Base-by-base conservation (phyloP, 306 rosid genomes). In the Glycine tomentella region DNA sequence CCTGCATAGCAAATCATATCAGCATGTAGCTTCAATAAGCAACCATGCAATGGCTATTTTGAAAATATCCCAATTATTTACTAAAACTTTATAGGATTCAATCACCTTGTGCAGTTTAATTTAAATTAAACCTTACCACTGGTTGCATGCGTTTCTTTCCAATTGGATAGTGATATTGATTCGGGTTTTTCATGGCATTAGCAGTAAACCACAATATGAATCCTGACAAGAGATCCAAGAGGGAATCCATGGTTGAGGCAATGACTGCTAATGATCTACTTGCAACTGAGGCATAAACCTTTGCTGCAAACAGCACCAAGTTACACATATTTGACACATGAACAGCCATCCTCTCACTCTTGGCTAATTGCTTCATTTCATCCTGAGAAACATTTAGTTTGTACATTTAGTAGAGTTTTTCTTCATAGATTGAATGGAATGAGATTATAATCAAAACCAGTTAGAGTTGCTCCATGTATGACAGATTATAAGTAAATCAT, bases 111-210 rank as follows among this genome's bases (percentile, higher is more conserved):
- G 10, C 25, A 44, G 66, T 6, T 13, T 13, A 59, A 67, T 3
- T 34, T 42, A 42, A 42, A 62, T 52, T 10, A 78, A 34, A 65
- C 7, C 82, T 82, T 88, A 91, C 98, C 94, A 93, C 85, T 62
- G 98, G 94, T 58, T 93, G 97, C 97, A 93, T 91, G 59, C 93
- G 97, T 48, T 86, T 89, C 93, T 93, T 93, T 83, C 97, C 97
- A 63, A 93, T 93, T 71, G 97, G 97, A 73, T 93, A 93, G 82
- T 81, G 84, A 80, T 16, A 91, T 7, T 77, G 92, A 84, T 93
- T 93, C 1, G 97, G 92, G 11, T 25, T 87, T 85, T 57, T 90
- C 97, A 93, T 93, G 79, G 94, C 86, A 79, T 87, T 0, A 13
- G 97, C 79, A 57, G 97, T 93, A 77, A 88, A 93, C 97, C 97